Base-by-base conservation (phyloP, 352 stramenopile genomes). In the Blastocystis sp. region DNA sequence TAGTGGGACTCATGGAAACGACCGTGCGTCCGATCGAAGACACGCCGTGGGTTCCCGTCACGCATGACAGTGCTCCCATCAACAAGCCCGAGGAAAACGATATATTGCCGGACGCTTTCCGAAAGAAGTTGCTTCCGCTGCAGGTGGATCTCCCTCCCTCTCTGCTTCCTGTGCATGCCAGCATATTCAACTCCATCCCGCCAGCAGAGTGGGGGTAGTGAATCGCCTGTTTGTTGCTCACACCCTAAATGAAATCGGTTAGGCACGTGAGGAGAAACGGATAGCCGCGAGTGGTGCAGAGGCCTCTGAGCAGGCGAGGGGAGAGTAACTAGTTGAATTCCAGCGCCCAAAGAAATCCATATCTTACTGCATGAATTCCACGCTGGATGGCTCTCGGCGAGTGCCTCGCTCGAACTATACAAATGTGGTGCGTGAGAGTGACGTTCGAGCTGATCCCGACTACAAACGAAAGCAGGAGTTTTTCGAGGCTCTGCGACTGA, bases 11-110 rank as follows among this genome's bases (percentile, higher is more conserved):
- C 23, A 2, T 84, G 56, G 53, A 84, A 45, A 84, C 74, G 17
- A 84, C 74, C 2, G 74, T 84, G 14, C 74, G 74, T 28, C 74
- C 74, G 17, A 84, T 84, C 61, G 74, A 84, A 19, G 74, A 84
- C 66, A 84, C 74, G 1, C 74, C 74, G 38, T 84, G 74, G 74
- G 21, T 56, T 56, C 74, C 74, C 5, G 74, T 84, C 0, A 38
- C 38, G n/a, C 66, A 40, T 28, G 43, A 64, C 10, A 38, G 3
- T 19, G 28, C 28, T 21, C 56, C 5, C 41, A 79, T 9, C 28
- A 45, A 38, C 34, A 23, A 79, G 62, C 11, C 28, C 38, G 40
- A 38, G 48, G 48, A 56, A 56, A 56, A 14, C 48, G 69, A 84
- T 45, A 41, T 64, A 52, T 23, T 69, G 40, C 60, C 74, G 4